Percentiles rank a stretch among this genome's conserved stretches.
Conservation (phyloP, 768 basidiomycete species). For the Lactarius evosmus region DNA sequence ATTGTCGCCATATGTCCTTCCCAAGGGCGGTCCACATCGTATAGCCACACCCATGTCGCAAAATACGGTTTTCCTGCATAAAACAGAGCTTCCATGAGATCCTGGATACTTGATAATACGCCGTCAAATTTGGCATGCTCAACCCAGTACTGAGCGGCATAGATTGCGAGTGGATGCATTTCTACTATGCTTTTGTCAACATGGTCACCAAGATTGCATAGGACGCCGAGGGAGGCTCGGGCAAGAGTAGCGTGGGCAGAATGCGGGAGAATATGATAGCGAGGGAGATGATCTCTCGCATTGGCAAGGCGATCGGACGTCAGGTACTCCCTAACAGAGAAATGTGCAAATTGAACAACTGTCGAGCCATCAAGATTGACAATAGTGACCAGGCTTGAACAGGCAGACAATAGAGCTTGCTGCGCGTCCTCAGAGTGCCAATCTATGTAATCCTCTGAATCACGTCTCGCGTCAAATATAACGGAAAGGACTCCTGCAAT, state of each 20-base stretch:
- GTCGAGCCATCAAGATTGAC: neutral
- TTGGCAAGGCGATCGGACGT: slow-evolving; percentile 4
- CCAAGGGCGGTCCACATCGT: slow-evolving; percentile 6
- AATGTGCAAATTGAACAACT: slow-evolving; percentile 3
- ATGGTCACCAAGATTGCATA: neutral
- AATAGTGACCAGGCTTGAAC: neutral
- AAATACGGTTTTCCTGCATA: too few species aligned
- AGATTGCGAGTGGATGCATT: neutral
- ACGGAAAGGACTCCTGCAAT: neutral
- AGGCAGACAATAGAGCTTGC: too few species aligned
- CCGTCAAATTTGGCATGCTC: too few species aligned
- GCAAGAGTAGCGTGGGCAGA: slow-evolving; percentile 8
- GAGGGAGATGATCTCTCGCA: neutral
- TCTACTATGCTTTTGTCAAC: neutral
- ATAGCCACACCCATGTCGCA: too few species aligned
- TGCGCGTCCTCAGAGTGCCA: too few species aligned
- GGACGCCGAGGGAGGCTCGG: slow-evolving; percentile 5
- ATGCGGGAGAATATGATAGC: neutral
- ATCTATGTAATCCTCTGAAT: too few species aligned
- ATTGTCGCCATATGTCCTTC: neutral
- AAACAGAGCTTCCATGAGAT: too few species aligned
- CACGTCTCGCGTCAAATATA: neutral
- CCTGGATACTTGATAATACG: too few species aligned
- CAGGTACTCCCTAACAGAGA: slow-evolving; percentile 17
- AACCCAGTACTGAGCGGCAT: too few species aligned